Percentiles rank a stretch among this genome's conserved stretches.
phyloP scores from a whole-genome alignment of 2,329 filamentous ascomycete species.

The Cryoendolithus antarcticus region DNA sequence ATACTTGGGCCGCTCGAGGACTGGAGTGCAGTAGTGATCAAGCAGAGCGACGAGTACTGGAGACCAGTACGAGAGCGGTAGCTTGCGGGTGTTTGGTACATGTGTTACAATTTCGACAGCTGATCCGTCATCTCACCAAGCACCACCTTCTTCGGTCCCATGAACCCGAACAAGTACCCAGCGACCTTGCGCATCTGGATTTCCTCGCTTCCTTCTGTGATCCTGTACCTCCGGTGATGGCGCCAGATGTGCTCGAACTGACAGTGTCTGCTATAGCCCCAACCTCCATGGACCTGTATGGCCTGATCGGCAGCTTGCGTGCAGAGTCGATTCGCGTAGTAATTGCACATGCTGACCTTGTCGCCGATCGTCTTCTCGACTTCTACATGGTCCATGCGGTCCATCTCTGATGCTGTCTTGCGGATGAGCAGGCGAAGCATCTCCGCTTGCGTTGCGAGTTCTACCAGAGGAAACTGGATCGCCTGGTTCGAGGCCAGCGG shows the following conservation, averaged over 20 bases:
- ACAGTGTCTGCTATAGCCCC: slow-evolving; percentile 45
- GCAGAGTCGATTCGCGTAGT: slow-evolving; percentile 50
- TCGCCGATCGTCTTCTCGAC: slow-evolving; percentile 48
- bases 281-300: slow-evolving; percentile 50
- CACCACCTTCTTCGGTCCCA: slow-evolving; percentile 29
- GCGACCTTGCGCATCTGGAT: slow-evolving; percentile 56
- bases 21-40: slow-evolving; percentile 33
- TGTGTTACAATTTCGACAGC: too few species aligned
- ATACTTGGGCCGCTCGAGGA: slow-evolving; percentile 37
- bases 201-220: slow-evolving; percentile 53
- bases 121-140: too few species aligned
- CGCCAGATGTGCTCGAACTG: slow-evolving; percentile 56
- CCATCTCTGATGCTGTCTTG: slow-evolving; percentile 51
- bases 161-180: slow-evolving; percentile 45
- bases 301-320: slow-evolving; percentile 49
- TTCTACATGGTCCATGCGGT: slow-evolving; percentile 39
- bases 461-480: slow-evolving; percentile 52
- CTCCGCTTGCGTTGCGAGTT: slow-evolving; percentile 48
- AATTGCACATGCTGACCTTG: slow-evolving; percentile 55
- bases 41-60: slow-evolving; percentile 38
- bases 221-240: slow-evolving; percentile 50
- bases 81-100: too few species aligned
- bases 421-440: slow-evolving; percentile 51
- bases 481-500: slow-evolving; percentile 48
- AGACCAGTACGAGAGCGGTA: slow-evolving; percentile 1